phyloP scores from a whole-genome alignment of 768 basidiomycete species.

The Auricularia cornea region DNA sequence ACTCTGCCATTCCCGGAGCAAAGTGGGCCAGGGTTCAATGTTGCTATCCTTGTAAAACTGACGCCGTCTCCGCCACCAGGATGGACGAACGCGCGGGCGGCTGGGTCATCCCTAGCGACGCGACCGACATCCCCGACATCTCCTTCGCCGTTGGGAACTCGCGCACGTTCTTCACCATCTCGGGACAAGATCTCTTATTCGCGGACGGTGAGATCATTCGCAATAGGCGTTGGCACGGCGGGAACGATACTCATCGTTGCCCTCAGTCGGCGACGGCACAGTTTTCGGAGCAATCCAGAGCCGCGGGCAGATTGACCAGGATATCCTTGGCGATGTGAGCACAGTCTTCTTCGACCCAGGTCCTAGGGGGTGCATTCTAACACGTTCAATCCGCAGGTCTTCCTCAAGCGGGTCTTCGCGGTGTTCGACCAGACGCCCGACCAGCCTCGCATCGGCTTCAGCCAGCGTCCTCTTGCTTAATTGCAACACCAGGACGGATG shows the following conservation, averaged over 20 bases:
- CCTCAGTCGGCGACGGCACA: background rate
- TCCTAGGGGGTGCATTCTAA: too few relatives aligned
- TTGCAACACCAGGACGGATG: background rate
- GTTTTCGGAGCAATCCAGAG: conserved; percentile 7
- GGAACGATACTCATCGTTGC: background rate
- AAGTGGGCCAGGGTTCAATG: conserved; percentile 22
- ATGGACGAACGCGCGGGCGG: conserved; percentile 17
- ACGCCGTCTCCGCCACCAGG: too few relatives aligned
- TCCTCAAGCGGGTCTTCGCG: conserved; percentile 7
- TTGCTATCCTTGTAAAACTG: too few relatives aligned
- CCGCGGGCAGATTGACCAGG: conserved; percentile 6
- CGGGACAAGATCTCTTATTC: conserved; percentile 16
- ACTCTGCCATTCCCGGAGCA: conserved; percentile 28
- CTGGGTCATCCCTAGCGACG: conserved; percentile 27
- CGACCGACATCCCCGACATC: conserved; percentile 21
- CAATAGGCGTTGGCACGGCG: background rate
- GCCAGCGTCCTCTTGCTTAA: conserved; percentile 1
- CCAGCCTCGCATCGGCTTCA: conserved; percentile 5
- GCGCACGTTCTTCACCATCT: conserved; percentile 22
- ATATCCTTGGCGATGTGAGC: conserved; percentile 10
- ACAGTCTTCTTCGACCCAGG: background rate
- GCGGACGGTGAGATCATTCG: conserved; percentile 7
- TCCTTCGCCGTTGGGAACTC: conserved; percentile 24
- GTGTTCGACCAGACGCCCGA: conserved; percentile 3
- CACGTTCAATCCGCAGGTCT: conserved; percentile 2